phyloP scores from a whole-genome alignment of 768 basidiomycete genomes.

The Naganishia kalamii region DNA sequence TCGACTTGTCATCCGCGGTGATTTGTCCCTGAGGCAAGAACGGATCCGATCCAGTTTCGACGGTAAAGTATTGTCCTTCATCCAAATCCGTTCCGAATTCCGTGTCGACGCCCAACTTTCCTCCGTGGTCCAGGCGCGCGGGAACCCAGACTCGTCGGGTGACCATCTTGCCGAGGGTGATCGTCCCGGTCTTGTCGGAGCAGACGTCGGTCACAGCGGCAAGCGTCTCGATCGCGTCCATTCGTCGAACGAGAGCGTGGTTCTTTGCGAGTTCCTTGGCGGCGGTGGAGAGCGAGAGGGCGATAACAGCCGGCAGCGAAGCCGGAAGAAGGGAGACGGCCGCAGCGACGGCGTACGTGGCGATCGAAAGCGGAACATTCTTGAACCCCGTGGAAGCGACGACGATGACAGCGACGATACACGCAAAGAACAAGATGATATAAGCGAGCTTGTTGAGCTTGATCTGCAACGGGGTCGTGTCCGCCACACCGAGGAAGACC shows the following conservation, averaged over 20 bases:
- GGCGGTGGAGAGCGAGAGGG: slow-evolving; percentile 57
- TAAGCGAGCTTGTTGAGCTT: slow-evolving; percentile 49
- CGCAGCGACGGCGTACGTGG: slow-evolving; percentile 48
- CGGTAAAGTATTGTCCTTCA: slow-evolving; percentile 24
- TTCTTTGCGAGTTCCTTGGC: slow-evolving; percentile 53
- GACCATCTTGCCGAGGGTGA: slow-evolving; percentile 51
- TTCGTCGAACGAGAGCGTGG: slow-evolving; percentile 59
- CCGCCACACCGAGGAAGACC: slow-evolving; percentile 49
- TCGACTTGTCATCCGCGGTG: slow-evolving; percentile 25
- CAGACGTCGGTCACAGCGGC: slow-evolving; percentile 56
- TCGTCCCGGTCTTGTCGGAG: slow-evolving; percentile 67
- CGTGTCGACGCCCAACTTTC: slow-evolving; percentile 31
- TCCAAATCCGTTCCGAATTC: slow-evolving; percentile 31
- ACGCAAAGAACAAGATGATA: slow-evolving; percentile 41
- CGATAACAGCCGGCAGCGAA: slow-evolving; percentile 53
- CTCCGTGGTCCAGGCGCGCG: slow-evolving; percentile 36
- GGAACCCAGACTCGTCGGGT: slow-evolving; percentile 50
- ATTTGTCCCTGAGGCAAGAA: slow-evolving; percentile 47
- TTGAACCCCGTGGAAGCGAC: slow-evolving; percentile 46
- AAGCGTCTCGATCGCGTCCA: slow-evolving; percentile 61
- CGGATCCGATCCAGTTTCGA: slow-evolving; percentile 45
- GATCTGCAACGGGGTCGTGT: slow-evolving; percentile 50
- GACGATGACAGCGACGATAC: slow-evolving; percentile 46
- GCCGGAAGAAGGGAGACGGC: slow-evolving; percentile 48
- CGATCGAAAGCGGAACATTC: slow-evolving; percentile 43